These are phyloP conservation scores for Kuraishia hungarica DNA, from an alignment of 805 yeast genomes.

Conservation along the genomic window DNA sequence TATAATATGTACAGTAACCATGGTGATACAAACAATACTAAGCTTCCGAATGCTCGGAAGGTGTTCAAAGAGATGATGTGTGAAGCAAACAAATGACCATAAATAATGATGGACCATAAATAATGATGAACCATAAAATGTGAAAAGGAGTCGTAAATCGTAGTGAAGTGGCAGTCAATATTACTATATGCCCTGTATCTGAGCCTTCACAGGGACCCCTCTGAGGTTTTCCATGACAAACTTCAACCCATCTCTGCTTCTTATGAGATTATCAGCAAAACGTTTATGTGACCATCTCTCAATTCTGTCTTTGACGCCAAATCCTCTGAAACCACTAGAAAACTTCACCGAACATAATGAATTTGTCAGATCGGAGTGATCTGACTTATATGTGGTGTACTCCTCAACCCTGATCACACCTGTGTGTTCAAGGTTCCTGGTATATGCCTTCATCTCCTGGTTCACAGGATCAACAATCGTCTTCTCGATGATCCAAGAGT, in stretches of 20 bases:
- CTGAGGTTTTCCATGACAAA: conserved; percentile 56
- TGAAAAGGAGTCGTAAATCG: neutral
- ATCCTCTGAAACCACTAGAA: conserved; percentile 54
- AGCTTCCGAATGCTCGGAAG: too few relatives aligned
- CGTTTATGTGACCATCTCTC: conserved; percentile 74
- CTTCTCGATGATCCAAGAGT: conserved; percentile 77
- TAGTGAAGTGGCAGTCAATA: neutral
- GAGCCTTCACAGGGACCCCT: conserved; percentile 6
- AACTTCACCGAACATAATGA: conserved; percentile 52
- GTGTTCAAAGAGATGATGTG: too few relatives aligned
- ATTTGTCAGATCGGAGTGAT: conserved; percentile 28
- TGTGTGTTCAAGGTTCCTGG: conserved; percentile 79
- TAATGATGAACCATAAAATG: too few relatives aligned
- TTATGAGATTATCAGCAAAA: conserved; percentile 59
- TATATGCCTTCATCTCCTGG: conserved; percentile 54
- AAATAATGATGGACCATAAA: neutral
- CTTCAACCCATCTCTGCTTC: conserved; percentile 64
- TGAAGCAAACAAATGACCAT: neutral
- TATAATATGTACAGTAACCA: neutral
- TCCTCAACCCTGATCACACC: conserved; percentile 75
- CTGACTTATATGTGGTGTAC: conserved; percentile 44
- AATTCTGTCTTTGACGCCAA: conserved; percentile 61
- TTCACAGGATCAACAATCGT: conserved; percentile 59
- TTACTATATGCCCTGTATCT: neutral
- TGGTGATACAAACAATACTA: neutral